Base-by-base conservation (phyloP, 2,329 filamentous ascomycete genomes). In the Phialocephala subalpina region DNA sequence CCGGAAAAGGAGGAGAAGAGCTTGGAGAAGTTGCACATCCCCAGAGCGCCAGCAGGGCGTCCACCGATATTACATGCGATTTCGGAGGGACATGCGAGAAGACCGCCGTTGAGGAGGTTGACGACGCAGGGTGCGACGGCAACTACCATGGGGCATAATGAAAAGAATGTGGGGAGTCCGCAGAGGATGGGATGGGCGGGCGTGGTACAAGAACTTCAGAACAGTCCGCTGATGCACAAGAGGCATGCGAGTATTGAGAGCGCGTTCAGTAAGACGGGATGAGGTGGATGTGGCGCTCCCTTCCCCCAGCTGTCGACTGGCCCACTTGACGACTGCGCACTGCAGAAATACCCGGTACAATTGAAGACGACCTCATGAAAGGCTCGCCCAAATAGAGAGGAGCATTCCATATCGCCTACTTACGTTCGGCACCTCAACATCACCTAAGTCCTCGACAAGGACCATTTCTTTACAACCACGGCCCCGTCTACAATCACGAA, bases 181-280 rank as follows among this genome's bases (percentile, higher is more conserved):
- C 85, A 87, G 60, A 83, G 83, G 62, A 78, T 79, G 67, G 86
- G 87, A 29, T 90, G 88, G 88, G 84, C 85, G 22, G 86, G 87
- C 29, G 87, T 90, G 6, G 85, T 90, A 25, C 80, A 86, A 62
- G 88, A 90, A 72, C 78, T 90, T 58, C 87, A 90, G 74, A 84
- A 79, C 63, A 88, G 86, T 27, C 88, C 87, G 2, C 76, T 84
- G 63, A 83, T 90, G 80, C 86, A 87, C 58, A 84, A 87, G 72
- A 82, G 88, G 18, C 87, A 87, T 73, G 85, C 86, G 4, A 29
- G 25, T 22, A 16, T 49, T 25, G 45, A 49, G 25, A 53, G 18
- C 27, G 22, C 49, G 22, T 3, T 53, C 12, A 33, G 49, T 3
- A 53, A 18, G 27, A 33, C 49, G 49, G 27, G 25, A 18, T 53